Conservation (phyloP, 176 grass and related monocot species). For the Metroxylon sagu region DNA sequence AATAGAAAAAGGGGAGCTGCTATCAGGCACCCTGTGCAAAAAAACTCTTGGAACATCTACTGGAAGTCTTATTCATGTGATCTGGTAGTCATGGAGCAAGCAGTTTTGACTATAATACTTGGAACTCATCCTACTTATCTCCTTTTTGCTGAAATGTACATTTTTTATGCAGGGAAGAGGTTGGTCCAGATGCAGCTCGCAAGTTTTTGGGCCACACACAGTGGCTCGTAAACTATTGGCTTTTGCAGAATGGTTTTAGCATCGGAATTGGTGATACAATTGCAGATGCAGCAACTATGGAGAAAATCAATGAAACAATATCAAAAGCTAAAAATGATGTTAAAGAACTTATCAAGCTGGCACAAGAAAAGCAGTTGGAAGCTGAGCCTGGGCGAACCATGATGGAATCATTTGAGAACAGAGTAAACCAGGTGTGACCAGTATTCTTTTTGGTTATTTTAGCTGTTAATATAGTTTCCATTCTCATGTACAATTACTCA, state of each 20-base stretch:
- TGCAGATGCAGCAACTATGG: slow-evolving; percentile 91
- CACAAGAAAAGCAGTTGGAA: slow-evolving; percentile 60
- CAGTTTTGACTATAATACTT: not conserved
- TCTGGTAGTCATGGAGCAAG: slow-evolving; percentile 45
- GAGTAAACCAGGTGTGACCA: slow-evolving; percentile 74
- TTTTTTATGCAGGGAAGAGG: slow-evolving; percentile 70
- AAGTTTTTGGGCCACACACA: slow-evolving; percentile 96
- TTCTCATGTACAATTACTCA: too few species aligned
- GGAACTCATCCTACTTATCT: not conserved
- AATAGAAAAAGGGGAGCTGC: slow-evolving; percentile 90
- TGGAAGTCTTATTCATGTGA: slow-evolving; percentile 96
- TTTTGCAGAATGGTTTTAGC: slow-evolving; percentile 87
- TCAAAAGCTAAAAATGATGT: slow-evolving; percentile 78
- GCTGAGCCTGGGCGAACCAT: slow-evolving; percentile 91
- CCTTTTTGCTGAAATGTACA: not conserved
- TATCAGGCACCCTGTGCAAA: slow-evolving; percentile 89
- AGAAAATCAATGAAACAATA: slow-evolving; percentile 83
- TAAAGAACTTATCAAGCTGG: slow-evolving; percentile 80
- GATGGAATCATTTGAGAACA: slow-evolving; percentile 96
- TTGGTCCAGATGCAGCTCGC: slow-evolving; percentile 92
- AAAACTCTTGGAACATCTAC: slow-evolving; percentile 57
- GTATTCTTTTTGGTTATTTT: slow-evolving; percentile 9
- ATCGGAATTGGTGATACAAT: slow-evolving; percentile 98
- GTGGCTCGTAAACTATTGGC: slow-evolving; percentile 98
- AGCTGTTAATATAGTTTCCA: not conserved